These are phyloP conservation scores for Mallotus japonicus DNA, from an alignment of 441 rosid genomes.

Conservation along the genomic window DNA sequence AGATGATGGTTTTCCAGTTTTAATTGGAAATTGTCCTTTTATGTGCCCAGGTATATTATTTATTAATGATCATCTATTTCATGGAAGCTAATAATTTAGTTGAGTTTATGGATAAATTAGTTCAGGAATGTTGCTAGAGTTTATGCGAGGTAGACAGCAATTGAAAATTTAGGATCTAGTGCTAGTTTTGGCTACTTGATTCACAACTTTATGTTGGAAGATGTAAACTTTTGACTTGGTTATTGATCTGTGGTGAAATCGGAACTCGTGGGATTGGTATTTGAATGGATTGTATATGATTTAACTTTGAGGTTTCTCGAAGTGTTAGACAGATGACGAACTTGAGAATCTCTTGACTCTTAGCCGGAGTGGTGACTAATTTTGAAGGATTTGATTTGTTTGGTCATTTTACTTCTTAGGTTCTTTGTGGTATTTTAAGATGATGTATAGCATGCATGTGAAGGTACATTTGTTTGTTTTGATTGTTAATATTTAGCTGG, in stretches of 20 bases:
- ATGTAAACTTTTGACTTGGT: neutral
- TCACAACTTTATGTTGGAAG: neutral
- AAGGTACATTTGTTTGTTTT: neutral
- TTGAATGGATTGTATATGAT: neutral
- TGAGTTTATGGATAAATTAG: neutral
- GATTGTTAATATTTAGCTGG: neutral
- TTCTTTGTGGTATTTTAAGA: neutral
- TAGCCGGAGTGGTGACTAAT: neutral
- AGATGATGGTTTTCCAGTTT: constrained; percentile 16
- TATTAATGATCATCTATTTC: neutral
- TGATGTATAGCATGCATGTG: neutral
- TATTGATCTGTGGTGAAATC: neutral
- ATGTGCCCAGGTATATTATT: constrained; percentile 77
- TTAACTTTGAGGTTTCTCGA: neutral
- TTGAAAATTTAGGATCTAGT: neutral
- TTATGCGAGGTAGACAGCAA: neutral
- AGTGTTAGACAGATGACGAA: neutral
- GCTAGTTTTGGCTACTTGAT: neutral
- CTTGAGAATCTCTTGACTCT: neutral
- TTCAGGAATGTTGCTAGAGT: neutral
- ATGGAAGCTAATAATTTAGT: neutral
- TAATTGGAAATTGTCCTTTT: constrained; percentile 74
- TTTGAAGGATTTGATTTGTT: no score
- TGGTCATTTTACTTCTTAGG: neutral
- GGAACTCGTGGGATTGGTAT: neutral